Percentiles rank a stretch among this genome's conserved stretches.
These are phyloP conservation scores for Agaricus blazei DNA, from an alignment of 768 basidiomycete genomes.

Conservation along the genomic window DNA sequence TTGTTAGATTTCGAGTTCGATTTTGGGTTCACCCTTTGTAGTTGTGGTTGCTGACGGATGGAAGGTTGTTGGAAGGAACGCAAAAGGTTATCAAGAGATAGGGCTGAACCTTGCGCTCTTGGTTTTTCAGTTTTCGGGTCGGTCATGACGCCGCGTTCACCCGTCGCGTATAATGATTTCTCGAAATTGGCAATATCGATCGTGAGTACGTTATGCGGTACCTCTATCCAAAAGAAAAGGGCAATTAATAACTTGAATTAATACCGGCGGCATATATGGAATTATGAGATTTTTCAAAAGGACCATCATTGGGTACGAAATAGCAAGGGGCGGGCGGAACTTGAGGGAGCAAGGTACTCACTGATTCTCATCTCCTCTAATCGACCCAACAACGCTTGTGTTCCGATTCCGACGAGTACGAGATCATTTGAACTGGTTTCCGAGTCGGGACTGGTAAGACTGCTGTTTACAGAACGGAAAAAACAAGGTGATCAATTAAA, in stretches of 20 bases:
- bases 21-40: conserved; percentile 8
- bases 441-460: conserved; percentile 70
- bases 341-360: conserved; percentile 28
- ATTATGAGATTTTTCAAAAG: background rate
- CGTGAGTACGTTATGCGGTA: conserved; percentile 68
- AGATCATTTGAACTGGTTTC: conserved; percentile 66
- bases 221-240: conserved; percentile 33
- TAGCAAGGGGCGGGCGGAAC: background rate
- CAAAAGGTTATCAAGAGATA: conserved; percentile 63
- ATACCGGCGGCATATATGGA: background rate
- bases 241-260: background rate
- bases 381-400: conserved; percentile 49
- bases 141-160: conserved; percentile 54
- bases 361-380: conserved; percentile 81
- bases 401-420: conserved; percentile 64
- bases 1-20: conserved; percentile 4
- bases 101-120: conserved; percentile 45
- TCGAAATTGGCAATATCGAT: conserved; percentile 66
- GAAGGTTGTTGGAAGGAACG: conserved; percentile 30
- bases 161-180: conserved; percentile 51
- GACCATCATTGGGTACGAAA: background rate
- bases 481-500: background rate
- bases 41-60: conserved; percentile 14
- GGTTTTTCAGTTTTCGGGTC: conserved; percentile 52
- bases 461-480: conserved; percentile 34